Base-by-base conservation (phyloP, 2,329 filamentous ascomycete genomes). In the Xylaria sp. region DNA sequence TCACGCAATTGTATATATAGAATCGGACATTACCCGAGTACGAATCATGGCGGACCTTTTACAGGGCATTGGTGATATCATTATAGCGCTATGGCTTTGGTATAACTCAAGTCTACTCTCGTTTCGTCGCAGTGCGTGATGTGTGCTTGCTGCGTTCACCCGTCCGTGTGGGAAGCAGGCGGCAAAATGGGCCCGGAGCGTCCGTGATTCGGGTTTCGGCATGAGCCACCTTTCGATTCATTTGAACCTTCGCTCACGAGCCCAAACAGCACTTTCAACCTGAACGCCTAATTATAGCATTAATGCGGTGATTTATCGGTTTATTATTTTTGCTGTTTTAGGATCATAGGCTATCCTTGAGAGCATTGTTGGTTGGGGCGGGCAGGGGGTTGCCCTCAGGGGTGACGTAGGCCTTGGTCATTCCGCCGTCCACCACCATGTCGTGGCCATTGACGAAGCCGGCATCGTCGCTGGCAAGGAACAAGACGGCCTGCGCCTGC, bases 361-460 rank as follows among this genome's bases (percentile, higher is more conserved):
- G 65, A n/a, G 83, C 83, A 67, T 86, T 86, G 75, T 87, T 89
- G 63, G 75, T 72, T 2, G 86, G 86, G 4, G 81, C 79, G 9
- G 76, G 66, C 0, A 78, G 67, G 7, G 84, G 71, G 11, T 82
- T 78, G 2, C 86, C 86, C 74, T 88, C 84, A 1, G 86, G 77
- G 1, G 86, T 89, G 34, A 89, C 85, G 74, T 97, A 97, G 50
- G 92, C 90, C 81, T 90, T 96, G 70, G 87, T 93, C 90, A 99
- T 91, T 61, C 93, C 93, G 60, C 94, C 94, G 70, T 99, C 94
- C 30, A 97, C 92, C 3, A 96, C 88, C 77, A 97, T 96, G 73
- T 97, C 94, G 60, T 86, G 88, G 9, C 90, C 92, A 66, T 94
- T 96, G 70, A 96, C 89, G 69, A 95, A 96, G 79, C 89, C 91